phyloP scores from a whole-genome alignment of 2,329 filamentous ascomycete species.

The Remersonia thermophila region DNA sequence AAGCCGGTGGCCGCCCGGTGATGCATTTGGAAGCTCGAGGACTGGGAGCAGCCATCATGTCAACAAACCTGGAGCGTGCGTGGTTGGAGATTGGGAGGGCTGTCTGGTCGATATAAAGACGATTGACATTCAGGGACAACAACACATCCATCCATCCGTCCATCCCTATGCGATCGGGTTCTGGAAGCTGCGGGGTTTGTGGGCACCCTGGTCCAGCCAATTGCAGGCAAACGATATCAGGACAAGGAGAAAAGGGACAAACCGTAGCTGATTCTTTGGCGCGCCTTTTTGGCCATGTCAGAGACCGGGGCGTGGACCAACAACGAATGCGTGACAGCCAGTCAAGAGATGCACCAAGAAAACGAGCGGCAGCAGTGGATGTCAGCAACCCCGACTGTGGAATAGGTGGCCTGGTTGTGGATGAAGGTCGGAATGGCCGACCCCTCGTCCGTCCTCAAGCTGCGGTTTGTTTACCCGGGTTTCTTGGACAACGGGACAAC shows the following conservation, averaged over 20 bases:
- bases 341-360: neutral
- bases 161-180: neutral
- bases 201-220: slow-evolving; percentile 1
- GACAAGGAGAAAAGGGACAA: slow-evolving; percentile 19
- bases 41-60: slow-evolving; percentile 27
- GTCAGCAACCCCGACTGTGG: no score
- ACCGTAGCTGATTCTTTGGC: slow-evolving; percentile 57
- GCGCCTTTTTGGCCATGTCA: slow-evolving; percentile 51
- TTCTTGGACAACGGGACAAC: no score
- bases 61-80: slow-evolving; percentile 7
- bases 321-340: no score
- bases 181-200: slow-evolving; percentile 6
- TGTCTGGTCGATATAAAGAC: neutral
- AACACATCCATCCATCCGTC: no score
- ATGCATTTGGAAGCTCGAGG: slow-evolving; percentile 46
- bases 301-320: neutral
- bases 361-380: neutral
- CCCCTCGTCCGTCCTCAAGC: neutral
- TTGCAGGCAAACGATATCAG: neutral
- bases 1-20: slow-evolving; percentile 70
- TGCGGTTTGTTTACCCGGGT: neutral
- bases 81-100: neutral
- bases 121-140: no score
- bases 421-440: no score
- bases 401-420: no score